phyloP scores from a whole-genome alignment of 169 alveolate genomes.

The Eimeria tenella region DNA sequence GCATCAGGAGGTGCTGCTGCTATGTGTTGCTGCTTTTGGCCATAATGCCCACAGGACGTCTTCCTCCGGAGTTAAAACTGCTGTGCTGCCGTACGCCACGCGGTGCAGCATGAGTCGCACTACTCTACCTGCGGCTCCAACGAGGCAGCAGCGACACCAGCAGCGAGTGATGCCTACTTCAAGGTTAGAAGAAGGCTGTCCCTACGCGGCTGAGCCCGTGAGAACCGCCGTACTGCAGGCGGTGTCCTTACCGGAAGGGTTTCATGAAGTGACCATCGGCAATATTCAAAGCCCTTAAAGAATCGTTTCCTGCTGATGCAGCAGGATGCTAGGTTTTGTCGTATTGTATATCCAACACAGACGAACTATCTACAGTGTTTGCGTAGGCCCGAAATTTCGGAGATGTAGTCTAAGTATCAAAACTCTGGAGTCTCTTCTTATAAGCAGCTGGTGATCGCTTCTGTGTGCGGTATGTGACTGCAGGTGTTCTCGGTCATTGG shows the following conservation, averaged over 20 bases:
- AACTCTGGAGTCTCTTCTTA: not conserved
- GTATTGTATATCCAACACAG: not conserved
- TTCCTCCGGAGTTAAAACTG: not conserved
- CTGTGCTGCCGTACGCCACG: not conserved
- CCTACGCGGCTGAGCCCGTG: conserved; percentile 25
- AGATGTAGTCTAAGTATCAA: not conserved
- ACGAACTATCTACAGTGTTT: conserved; percentile 21
- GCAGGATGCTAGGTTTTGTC: not conserved
- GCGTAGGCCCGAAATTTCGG: conserved; percentile 15
- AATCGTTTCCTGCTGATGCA: not conserved
- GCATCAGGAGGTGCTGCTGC: not conserved
- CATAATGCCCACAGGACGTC: not conserved
- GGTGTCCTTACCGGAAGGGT: not conserved
- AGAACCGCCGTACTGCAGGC: not conserved
- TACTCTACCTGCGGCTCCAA: not conserved
- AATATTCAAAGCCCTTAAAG: no score
- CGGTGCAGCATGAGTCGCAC: conserved; percentile 48
- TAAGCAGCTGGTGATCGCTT: not conserved
- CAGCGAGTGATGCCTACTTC: conserved; percentile 20
- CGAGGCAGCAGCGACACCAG: conserved; percentile 25
- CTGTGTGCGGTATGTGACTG: not conserved
- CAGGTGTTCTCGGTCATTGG: conserved; percentile 14
- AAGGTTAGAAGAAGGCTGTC: conserved; percentile 18
- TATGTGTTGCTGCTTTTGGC: not conserved
- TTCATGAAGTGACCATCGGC: no score